Base-by-base conservation (phyloP, 805 yeast genomes). In the Cyberlindnera samutprakarnensis region DNA sequence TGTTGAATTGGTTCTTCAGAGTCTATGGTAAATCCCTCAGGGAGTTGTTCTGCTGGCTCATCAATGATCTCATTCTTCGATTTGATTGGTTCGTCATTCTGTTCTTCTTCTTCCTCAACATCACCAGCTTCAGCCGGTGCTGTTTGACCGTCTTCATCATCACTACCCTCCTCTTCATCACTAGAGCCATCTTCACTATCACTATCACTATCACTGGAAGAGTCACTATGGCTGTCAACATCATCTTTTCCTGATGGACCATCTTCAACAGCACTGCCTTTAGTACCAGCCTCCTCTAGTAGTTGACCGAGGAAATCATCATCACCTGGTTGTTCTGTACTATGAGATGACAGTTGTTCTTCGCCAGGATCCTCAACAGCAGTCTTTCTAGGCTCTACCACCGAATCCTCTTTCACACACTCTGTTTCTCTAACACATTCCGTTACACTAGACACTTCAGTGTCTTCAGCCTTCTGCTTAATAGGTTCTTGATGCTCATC, bases 41-140 rank as follows among this genome's bases (percentile, higher is more conserved):
- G 94, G 3, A 90, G 54, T 15, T 59, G 59, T 0, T 81, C 79
- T 0, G 86, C 80, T 1, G 59, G 62, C 45, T 79, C 95, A 32
- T 84, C 86, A 1, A 58, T 43, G 3, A 78, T 56, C 49, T 90
- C 97, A 51, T 90, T 80, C 37, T 76, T 78, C 2, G 96, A 86
- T 19, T 63, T 54, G 15, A 90, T 82, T 1, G 95, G 94, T 0
- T 29, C 44, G n/a, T 35, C 46, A 15, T 49, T 51, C 2, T 38
- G 46, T 4, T 38, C 49, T 3, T 43, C 35, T 19, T 32, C 35
- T 6, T 42, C 47, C 22, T 36, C 41, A 12, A 38, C 49, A 15
- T 42, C 41, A 14, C 37, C 36, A 5, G 37, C 41, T 12, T 34
- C 41, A 3, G 20, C 40, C 19, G 29, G 37, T 7, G 8, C 22